These are phyloP conservation scores for Talaromyces sp. DNA, from an alignment of 2,329 filamentous ascomycete genomes.

Conservation along the genomic window DNA sequence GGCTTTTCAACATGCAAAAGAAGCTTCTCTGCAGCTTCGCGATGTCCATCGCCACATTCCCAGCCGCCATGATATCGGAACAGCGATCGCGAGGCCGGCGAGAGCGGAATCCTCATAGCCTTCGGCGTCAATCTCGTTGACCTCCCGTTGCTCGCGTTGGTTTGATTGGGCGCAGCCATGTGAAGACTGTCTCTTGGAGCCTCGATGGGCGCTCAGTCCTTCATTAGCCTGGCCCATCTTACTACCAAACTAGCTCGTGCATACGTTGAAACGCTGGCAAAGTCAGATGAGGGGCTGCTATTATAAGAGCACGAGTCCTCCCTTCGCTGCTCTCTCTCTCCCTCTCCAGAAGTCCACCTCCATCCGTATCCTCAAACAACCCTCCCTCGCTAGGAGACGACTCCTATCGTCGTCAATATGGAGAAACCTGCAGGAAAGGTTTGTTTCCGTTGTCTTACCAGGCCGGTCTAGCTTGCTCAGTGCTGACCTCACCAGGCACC, in stretches of 20 bases:
- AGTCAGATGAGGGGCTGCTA: neutral
- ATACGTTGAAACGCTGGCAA: neutral
- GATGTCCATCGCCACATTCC: neutral
- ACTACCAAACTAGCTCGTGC: neutral
- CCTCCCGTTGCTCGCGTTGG: neutral
- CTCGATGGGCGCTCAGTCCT: neutral
- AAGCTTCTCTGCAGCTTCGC: neutral
- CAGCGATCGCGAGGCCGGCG: neutral
- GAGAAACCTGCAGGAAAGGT: neutral
- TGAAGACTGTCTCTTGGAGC: too few relatives aligned
- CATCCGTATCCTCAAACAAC: neutral
- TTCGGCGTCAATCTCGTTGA: neutral
- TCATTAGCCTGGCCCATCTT: neutral
- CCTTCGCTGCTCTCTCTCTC: neutral
- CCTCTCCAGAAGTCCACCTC: neutral
- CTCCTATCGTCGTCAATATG: neutral
- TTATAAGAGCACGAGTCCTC: neutral
- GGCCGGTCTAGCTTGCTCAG: neutral
- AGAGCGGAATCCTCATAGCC: neutral
- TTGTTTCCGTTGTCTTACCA: neutral
- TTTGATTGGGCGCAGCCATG: neutral
- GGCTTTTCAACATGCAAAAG: too few relatives aligned
- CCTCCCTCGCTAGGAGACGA: neutral
- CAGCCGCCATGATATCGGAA: neutral
- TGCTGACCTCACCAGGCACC: constrained; percentile 14